Evolutionary conservation across 2,329 filamentous ascomycete species (phyloP), one percentile per base, ranked within the genome.

Genomic region (Phialophora chinensis): DNA sequence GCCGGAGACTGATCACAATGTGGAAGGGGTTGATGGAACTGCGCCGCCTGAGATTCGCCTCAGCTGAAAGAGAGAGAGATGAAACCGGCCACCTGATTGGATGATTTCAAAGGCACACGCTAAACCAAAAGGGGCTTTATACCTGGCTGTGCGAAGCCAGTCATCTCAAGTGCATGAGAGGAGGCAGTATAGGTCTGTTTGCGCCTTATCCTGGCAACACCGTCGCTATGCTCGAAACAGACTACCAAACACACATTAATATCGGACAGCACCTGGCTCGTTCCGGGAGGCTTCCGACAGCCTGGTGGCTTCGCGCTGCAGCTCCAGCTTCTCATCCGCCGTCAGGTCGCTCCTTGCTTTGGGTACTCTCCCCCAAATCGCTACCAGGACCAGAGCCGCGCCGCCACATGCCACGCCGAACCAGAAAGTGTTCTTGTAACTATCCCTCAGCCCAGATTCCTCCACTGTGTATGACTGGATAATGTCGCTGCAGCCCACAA

Each of bases 401-500:
- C 75, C 80, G 0, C 87, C 84, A 58, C 85, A 80, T 0, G 81
- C 88, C 25, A 87, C 81, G 60, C 87, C 85, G 27, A 88, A 86
- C 88, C 88, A 90, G 60, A 73, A 73, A 2, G 68, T 69, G 64
- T 73, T 69, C 74, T 87, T 85, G 74, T 90, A 91, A 66, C 87
- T 89, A 64, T 80, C 71, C 54, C 78, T 78, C 49, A 79, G 62
- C 0, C 84, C 83, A 35, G 59, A 75, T 69, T 44, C 70, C 42
- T 78, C 66, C 4, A 77, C 78, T 23, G 84, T 84, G 49, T 83
- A 81, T 0, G 85, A 83, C 23, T 79, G 80, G 23, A 80, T 77
- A 11, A 93, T 83, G 74, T 93, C 91, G 0, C 86, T 87, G 61
- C 93, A 84, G 0, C 89, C 90, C 4, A 93, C 81, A 79, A 88